phyloP scores from a whole-genome alignment of 371 early-diverging fungal species.

The Quaeritorhiza haematococci region DNA sequence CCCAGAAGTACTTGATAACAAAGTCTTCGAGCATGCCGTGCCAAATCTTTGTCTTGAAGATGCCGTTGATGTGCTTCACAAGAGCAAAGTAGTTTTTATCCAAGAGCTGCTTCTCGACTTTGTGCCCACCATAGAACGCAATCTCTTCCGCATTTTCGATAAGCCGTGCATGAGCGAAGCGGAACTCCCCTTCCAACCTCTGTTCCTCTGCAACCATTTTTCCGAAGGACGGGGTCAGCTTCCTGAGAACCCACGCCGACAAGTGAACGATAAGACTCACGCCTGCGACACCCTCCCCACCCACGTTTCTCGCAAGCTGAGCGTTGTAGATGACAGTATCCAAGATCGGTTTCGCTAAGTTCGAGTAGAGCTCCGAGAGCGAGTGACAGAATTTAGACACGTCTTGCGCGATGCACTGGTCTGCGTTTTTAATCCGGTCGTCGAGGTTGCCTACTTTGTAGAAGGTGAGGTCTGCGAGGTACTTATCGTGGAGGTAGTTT shows the following conservation, averaged over 20 bases:
- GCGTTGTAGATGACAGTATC: constrained; percentile 82
- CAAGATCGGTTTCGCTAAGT: constrained; percentile 78
- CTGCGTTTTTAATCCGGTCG: constrained; percentile 76
- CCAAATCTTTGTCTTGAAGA: constrained; percentile 71
- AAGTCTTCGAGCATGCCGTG: constrained; percentile 91
- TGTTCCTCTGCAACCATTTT: constrained; percentile 78
- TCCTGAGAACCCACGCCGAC: constrained; percentile 65
- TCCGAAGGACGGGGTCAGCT: constrained; percentile 79
- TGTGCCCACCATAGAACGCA: constrained; percentile 76
- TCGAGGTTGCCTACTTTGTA: constrained; percentile 81
- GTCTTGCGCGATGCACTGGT: constrained; percentile 85
- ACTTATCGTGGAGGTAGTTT: constrained; percentile 70
- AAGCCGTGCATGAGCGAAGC: constrained; percentile 74
- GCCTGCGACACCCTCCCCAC: constrained; percentile 63
- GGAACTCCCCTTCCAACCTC: constrained; percentile 83
- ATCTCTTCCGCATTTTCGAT: constrained; percentile 89
- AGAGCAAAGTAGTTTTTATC: constrained; percentile 61
- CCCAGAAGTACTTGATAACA: constrained; percentile 66
- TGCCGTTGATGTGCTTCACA: constrained; percentile 74
- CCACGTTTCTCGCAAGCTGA: constrained; percentile 73
- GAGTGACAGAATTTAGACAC: constrained; percentile 77
- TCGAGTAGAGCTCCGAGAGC: constrained; percentile 62
- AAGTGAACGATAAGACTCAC: constrained; percentile 64
- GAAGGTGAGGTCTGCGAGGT: constrained; percentile 72
- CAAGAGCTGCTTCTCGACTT: constrained; percentile 68